Evolutionary conservation across 352 stramenopile genomes (phyloP), one percentile per base, ranked within the genome.

Genomic region (Pythium aquatile): DNA sequence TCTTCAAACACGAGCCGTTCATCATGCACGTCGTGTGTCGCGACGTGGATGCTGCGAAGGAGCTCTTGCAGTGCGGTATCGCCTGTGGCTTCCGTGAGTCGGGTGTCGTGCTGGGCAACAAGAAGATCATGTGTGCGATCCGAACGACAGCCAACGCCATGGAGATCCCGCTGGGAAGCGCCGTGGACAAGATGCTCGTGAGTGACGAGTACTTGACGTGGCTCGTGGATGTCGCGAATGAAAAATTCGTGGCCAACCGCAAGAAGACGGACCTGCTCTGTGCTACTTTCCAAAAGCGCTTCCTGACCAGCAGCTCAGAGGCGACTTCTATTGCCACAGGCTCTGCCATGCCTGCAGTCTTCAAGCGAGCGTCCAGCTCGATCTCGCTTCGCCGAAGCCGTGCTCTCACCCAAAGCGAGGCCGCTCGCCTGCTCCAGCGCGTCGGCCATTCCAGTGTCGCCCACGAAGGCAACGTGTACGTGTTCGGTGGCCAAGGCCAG

Each of bases 1-100:
- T 95, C 42, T 90, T 97, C 69, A 97, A 97, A 69, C 80, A 94
- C 62, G 91, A 97, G 51, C 90, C 90, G 56, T 96, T 97, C 65
- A 96, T 97, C 59, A 91, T 98, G 81, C 91, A 98, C 75, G 86
- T 97, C 4, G 76, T 92, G 35, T 97, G 90, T 63, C 76, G 85
- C 29, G 77, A 94, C 53, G 33, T 95, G 14, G 77, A 90, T 13
- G 70, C 83, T 1, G 92, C 89, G 6, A 90, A 96, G 55, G 67
- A 78, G 14, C 66, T 97, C 33, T 62, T 97, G 37, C 90, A 96
- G 63, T 87, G 88, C 65, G 91, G 85, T 1, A 78, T 97, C 42
- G 69, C 79, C 1, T 82, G 78, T 39, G 92, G 92, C 20, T 97
- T 96, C 54, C 82, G 91, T 5, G 92, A 98, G 65, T 97, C 88